Base-by-base conservation (phyloP, 164 flowering plant genomes). In the Tinospora cordifolia region DNA sequence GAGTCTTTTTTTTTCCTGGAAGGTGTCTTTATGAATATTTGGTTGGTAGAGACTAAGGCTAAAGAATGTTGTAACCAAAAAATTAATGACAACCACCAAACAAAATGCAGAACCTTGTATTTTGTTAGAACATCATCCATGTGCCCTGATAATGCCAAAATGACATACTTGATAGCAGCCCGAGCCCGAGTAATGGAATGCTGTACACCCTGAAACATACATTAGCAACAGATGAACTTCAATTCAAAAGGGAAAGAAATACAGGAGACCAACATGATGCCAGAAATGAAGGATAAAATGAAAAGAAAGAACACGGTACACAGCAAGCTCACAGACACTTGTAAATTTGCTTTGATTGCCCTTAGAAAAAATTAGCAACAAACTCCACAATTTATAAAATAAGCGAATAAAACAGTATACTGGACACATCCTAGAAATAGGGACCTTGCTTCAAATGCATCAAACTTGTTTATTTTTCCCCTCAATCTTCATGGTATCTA, bases 91-190 rank as follows among this genome's bases (percentile, higher is more conserved):
- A 24, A 25, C 30, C 68, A 63, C 39, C 40, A 39, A 47, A n/a
- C 17, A 25, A 5, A 59, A 63, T 26, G 38, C n/a, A 67, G 19
- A 24, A 92, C 98, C 90, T 90, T 92, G 76, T 86, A 92, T 77
- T 81, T 87, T 46, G 85, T 81, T 68, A 92, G 79, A 54, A 89
- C 75, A 74, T 90, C 93, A 83, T 92, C 98, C 91, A 92, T 81
- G 71, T 87, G 84, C 38, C 98, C 98, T 73, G 94, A 89, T 30
- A 92, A 71, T 51, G 93, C 96, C 81, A 92, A 78, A 71, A 92
- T 75, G 63, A 90, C 75, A 71, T 86, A 90, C 76, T 89, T 92
- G 44, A 92, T 79, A 15, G 98, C 92, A 79, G 93, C 88, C 74
- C 92, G 87, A 67, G 90, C 92, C 72, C 83, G 88, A 47, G 81